Conservation (phyloP, 257 asterid genomes). For the Primulina tabacum region DNA sequence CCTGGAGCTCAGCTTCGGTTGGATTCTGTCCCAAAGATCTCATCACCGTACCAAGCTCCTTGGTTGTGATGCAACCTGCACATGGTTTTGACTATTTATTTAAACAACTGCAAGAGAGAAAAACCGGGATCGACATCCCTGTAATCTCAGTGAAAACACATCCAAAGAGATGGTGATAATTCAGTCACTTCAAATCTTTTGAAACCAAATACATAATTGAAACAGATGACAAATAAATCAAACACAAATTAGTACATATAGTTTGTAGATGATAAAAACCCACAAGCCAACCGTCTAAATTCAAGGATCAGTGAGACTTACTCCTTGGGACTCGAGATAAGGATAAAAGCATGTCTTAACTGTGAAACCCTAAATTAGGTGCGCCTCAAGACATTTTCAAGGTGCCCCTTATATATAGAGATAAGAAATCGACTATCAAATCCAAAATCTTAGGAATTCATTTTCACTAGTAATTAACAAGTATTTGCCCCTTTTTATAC, state of each 20-base stretch:
- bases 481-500: not conserved
- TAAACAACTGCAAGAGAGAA: not conserved
- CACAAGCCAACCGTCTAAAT: too few species aligned
- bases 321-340: too few species aligned
- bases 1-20: constrained; percentile 65
- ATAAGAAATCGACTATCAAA: too few species aligned
- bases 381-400: too few species aligned
- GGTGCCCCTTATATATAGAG: too few species aligned
- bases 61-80: constrained; percentile 68
- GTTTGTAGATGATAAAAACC: too few species aligned
- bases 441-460: too few species aligned
- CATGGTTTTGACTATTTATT: not conserved
- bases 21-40: constrained; percentile 68
- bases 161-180: not conserved
- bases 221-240: too few species aligned
- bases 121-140: not conserved
- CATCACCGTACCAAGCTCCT: constrained; percentile 70
- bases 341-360: too few species aligned
- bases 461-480: not conserved
- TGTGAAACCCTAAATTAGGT: too few species aligned
- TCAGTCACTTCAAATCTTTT: not conserved
- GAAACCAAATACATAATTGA: not conserved
- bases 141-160: not conserved
- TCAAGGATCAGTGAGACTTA: too few species aligned
- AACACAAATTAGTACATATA: not conserved